phyloP scores from a whole-genome alignment of 371 early-diverging fungal genomes.

The Saksenaea oblongispora region DNA sequence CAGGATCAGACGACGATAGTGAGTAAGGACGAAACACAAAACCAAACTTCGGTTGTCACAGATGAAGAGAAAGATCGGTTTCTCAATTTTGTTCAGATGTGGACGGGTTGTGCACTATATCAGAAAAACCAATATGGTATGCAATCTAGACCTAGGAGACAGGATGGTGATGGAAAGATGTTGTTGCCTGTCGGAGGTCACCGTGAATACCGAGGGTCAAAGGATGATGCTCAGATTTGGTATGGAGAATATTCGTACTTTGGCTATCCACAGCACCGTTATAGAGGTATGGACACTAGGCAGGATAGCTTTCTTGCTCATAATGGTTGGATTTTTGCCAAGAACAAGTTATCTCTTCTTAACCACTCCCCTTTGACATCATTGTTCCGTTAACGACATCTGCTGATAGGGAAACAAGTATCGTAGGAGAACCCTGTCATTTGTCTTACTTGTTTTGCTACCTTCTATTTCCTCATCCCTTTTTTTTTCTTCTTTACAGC shows the following conservation, averaged over 20 bases:
- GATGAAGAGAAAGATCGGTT: not conserved
- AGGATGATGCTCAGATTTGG: slow-evolving; percentile 4
- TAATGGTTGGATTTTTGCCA: not conserved
- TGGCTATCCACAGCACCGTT: not conserved
- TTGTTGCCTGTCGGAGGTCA: not conserved
- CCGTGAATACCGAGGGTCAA: not conserved
- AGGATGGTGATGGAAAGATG: not conserved
- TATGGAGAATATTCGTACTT: slow-evolving; percentile 18
- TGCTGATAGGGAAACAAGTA: no score
- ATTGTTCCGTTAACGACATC: no score
- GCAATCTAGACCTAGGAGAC: not conserved
- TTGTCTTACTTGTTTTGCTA: no score
- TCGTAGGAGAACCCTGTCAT: no score
- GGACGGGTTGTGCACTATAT: not conserved
- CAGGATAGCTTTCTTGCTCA: not conserved
- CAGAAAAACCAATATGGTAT: not conserved
- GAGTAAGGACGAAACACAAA: not conserved
- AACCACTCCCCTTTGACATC: not conserved
- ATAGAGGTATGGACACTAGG: not conserved
- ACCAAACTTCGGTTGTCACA: not conserved
- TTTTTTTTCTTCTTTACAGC: no score
- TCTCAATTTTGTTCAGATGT: not conserved
- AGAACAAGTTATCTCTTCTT: not conserved
- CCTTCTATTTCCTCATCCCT: no score
- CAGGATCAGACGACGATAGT: not conserved